These are phyloP conservation scores for Pythium folliculosum DNA, from an alignment of 352 stramenopile genomes.

Conservation along the genomic window DNA sequence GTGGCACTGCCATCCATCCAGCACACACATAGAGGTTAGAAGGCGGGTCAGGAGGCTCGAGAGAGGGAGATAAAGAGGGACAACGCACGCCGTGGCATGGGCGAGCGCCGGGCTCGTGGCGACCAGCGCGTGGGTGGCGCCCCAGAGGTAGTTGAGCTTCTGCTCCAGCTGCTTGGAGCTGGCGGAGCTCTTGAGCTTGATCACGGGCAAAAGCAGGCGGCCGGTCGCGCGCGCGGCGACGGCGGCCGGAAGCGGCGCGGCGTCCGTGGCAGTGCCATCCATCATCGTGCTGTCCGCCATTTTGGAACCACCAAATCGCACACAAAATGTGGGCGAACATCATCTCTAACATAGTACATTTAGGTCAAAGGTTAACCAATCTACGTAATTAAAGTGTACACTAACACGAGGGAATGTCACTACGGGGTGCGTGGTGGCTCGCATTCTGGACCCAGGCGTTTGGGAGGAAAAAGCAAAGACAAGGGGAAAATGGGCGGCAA, in stretches of 20 bases:
- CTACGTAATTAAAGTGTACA: background rate
- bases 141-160: conserved; percentile 71
- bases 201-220: conserved; percentile 41
- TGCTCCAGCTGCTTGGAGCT: conserved; percentile 66
- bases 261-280: no score
- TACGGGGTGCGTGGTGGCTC: background rate
- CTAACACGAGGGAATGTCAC: conserved; percentile 17
- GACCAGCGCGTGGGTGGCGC: conserved; percentile 50
- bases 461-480: background rate
- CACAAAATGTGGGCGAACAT: background rate
- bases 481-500: conserved; percentile 16
- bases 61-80: background rate
- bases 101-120: conserved; percentile 38
- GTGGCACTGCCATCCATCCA: conserved; percentile 34
- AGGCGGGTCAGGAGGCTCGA: background rate
- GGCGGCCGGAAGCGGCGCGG: no score
- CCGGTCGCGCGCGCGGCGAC: background rate
- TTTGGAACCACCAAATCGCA: no score
- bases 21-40: background rate
- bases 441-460: background rate
- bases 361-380: background rate
- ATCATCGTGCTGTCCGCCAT: no score
- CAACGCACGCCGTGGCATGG: conserved; percentile 52
- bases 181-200: conserved; percentile 36
- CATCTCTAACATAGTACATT: conserved; percentile 8